Evolutionary conservation across 1,284 basidiomycete genomes (phyloP).

Genomic region (Tylopilus sp.): DNA sequence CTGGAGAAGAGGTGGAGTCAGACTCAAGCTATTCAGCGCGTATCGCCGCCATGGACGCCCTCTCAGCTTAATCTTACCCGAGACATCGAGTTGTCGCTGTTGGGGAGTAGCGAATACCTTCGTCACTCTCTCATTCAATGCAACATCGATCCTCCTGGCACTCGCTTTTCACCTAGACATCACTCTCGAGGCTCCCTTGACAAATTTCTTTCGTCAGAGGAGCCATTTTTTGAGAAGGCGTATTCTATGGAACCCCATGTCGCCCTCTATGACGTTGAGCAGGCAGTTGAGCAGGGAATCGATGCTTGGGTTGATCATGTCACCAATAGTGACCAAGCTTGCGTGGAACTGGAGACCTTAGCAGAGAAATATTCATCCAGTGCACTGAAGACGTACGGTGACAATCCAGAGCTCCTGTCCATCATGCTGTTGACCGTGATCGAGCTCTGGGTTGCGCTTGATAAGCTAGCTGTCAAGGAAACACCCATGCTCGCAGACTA

Average conservation of each 20-base stretch:
- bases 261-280: not conserved
- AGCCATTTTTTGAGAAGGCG: not conserved
- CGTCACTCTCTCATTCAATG: slow-evolving; percentile 9
- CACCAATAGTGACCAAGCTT: not conserved
- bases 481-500: not conserved
- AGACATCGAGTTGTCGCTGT: slow-evolving; percentile 18
- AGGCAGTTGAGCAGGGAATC: not conserved
- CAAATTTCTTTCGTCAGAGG: not conserved
- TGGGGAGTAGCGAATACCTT: slow-evolving; percentile 26
- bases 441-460: not conserved
- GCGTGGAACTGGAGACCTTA: not conserved
- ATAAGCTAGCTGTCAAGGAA: not conserved
- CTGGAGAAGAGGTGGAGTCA: slow-evolving; percentile 9
- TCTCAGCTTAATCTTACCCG: not conserved
- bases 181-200: not conserved
- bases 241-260: not conserved
- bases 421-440: not conserved
- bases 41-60: not conserved
- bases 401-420: not conserved
- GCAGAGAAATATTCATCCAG: not conserved
- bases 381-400: not conserved
- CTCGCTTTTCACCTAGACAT: not conserved
- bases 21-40: slow-evolving; percentile 6
- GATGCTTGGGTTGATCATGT: not conserved
- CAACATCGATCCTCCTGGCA: not conserved